These are phyloP conservation scores for Isabelozyma gotoi DNA, from an alignment of 805 yeast genomes.

Conservation along the genomic window DNA sequence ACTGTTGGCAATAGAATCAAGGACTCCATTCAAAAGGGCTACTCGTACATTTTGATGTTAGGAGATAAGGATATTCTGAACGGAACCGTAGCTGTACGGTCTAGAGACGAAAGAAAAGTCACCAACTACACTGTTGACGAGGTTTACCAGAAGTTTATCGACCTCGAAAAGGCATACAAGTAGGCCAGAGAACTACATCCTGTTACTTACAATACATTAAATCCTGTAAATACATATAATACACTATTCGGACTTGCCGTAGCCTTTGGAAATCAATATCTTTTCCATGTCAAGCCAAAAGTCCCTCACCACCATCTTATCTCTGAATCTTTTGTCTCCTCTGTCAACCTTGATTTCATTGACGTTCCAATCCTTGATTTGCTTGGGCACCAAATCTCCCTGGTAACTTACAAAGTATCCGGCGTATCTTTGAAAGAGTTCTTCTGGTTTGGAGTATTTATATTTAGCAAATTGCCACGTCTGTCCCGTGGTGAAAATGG, in stretches of 20 bases:
- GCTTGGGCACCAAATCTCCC: slow-evolving; percentile 77
- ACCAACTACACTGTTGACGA: slow-evolving; percentile 48
- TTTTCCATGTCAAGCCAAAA: slow-evolving; percentile 85
- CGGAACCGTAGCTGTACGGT: slow-evolving; percentile 63
- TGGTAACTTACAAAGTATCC: slow-evolving; percentile 78
- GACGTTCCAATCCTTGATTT: slow-evolving; percentile 86
- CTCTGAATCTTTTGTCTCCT: slow-evolving; percentile 75
- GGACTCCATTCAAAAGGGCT: slow-evolving; percentile 73
- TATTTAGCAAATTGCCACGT: slow-evolving; percentile 93
- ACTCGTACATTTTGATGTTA: slow-evolving; percentile 75
- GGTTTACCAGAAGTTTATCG: slow-evolving; percentile 51
- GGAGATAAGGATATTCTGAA: slow-evolving; percentile 80
- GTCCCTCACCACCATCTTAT: slow-evolving; percentile 78
- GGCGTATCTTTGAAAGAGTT: slow-evolving; percentile 75
- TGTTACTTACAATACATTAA: neutral
- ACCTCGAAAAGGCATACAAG: slow-evolving; percentile 52
- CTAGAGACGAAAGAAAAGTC: slow-evolving; percentile 49
- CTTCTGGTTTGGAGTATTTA: slow-evolving; percentile 77
- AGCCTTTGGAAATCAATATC: slow-evolving; percentile 67
- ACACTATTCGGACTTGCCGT: slow-evolving; percentile 22
- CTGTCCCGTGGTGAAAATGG: slow-evolving; percentile 95
- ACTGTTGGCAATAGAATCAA: slow-evolving; percentile 80
- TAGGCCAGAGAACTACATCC: slow-evolving; percentile 10
- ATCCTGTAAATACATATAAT: slow-evolving; percentile 1
- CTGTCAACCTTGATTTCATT: slow-evolving; percentile 76